Conservation (phyloP, 805 yeast species). For the Ogataea zsoltii region DNA sequence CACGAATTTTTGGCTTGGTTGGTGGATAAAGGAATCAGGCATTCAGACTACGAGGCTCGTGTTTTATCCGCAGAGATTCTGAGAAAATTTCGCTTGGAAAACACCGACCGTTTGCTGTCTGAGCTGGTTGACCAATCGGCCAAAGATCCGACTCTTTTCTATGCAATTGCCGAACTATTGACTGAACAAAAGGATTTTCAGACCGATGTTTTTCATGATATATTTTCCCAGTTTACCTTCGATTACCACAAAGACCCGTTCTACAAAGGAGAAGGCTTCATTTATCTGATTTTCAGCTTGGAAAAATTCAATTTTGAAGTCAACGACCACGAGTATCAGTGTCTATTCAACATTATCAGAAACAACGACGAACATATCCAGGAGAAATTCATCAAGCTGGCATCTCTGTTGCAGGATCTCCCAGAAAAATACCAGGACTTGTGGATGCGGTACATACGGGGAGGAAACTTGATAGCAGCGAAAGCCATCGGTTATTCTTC, state of each 20-base stretch:
- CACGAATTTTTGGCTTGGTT: slow-evolving; percentile 36
- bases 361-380: slow-evolving; percentile 23
- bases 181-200: background rate
- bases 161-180: slow-evolving; percentile 28
- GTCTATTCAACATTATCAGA: slow-evolving; percentile 32
- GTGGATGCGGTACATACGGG: slow-evolving; percentile 40
- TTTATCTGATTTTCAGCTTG: slow-evolving; percentile 25
- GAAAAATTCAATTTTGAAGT: slow-evolving; percentile 8
- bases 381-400: slow-evolving; percentile 34
- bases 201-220: slow-evolving; percentile 6
- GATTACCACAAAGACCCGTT: slow-evolving; percentile 37
- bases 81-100: background rate
- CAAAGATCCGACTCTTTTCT: slow-evolving; percentile 12
- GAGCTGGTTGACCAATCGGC: background rate
- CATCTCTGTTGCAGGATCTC: slow-evolving; percentile 14
- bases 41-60: slow-evolving; percentile 44
- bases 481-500: slow-evolving; percentile 35
- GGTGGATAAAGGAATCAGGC: slow-evolving; percentile 32
- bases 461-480: slow-evolving; percentile 41
- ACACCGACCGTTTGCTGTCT: background rate
- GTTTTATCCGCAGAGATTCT: slow-evolving; percentile 44
- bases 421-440: slow-evolving; percentile 25
- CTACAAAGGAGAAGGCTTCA: slow-evolving; percentile 40
- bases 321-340: slow-evolving; percentile 19
- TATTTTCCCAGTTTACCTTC: slow-evolving; percentile 20